These are phyloP conservation scores for Calcarisporium arbuscula DNA, from an alignment of 2,329 filamentous ascomycete genomes.

Conservation along the genomic window DNA sequence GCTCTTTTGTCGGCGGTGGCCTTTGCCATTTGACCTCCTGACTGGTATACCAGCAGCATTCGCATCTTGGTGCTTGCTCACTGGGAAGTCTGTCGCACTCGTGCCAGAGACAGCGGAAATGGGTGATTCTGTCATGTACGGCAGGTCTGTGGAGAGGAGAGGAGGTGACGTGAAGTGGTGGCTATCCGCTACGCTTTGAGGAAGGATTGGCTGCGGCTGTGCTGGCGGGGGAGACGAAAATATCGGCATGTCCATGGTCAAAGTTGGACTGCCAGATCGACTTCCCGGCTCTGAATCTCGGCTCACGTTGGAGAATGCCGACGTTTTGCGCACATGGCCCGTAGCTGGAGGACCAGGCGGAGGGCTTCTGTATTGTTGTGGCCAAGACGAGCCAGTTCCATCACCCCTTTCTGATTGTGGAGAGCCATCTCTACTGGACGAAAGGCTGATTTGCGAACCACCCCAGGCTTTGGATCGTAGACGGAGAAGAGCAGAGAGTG, in stretches of 20 bases:
- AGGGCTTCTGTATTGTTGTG: conserved; percentile 5
- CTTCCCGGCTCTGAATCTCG: conserved; percentile 42
- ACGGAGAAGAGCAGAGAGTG: conserved; percentile 63
- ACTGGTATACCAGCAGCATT: conserved; percentile 9
- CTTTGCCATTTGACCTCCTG: conserved; percentile 18
- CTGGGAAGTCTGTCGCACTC: conserved; percentile 4
- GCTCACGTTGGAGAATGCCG: conserved; percentile 42
- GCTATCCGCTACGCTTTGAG: not conserved
- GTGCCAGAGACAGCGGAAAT: not conserved
- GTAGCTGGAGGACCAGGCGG: conserved; percentile 13
- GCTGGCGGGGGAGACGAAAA: conserved; percentile 5
- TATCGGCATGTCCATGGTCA: conserved; percentile 34
- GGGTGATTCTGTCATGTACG: too few species aligned
- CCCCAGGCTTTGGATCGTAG: conserved; percentile 74
- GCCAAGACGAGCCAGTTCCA: conserved; percentile 37
- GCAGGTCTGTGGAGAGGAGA: conserved; percentile 2
- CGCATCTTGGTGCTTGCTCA: conserved; percentile 2
- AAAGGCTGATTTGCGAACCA: conserved; percentile 68
- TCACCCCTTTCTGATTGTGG: conserved; percentile 45
- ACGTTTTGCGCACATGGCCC: conserved; percentile 40
- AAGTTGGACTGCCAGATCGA: conserved; percentile 42
- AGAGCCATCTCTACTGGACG: conserved; percentile 46
- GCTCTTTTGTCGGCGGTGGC: conserved; percentile 47
- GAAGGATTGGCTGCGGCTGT: not conserved
- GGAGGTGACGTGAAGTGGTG: conserved; percentile 2